Evolutionary conservation across 2,329 filamentous ascomycete genomes (phyloP), one percentile per base, ranked within the genome.

Genomic region (Hortaea sp.): DNA sequence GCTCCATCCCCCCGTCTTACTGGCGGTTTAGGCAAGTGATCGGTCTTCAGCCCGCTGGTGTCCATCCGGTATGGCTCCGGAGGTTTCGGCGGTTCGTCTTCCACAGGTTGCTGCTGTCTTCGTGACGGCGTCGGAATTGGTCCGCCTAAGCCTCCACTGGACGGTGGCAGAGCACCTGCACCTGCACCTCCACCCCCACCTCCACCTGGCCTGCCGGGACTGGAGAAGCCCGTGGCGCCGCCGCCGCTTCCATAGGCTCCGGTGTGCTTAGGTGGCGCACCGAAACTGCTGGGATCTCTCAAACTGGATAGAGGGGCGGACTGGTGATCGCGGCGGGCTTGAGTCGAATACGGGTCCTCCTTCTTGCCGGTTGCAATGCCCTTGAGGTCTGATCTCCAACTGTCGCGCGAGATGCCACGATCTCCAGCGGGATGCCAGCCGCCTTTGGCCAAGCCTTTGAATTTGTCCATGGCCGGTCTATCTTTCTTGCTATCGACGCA

Each of bases 251-350:
- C 43, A 60, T 75, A 67, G 53, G 72, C 74, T 42, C 71, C 69
- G 47, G 70, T 65, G 50, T 77, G 84, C 57, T 79, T 89, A 0
- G 88, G 88, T 28, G 88, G 88, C 27, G 88, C 86, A 2, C 78
- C 87, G 62, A 94, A 95, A 11, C 79, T 77, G 41, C 54, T 53
- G 46, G 61, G 88, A 61, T 95, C 88, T 61, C 79, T 81, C 29
- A 95, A 74, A 3, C 78, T 73, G 6, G 79, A 73, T 39, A 94
- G 68, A 1, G 88, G 88, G 11, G 74, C 72, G 5, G 77, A 74
- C 44, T 74, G 67, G 52, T 79, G 78, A 27, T 75, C 69, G 38
- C 63, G 58, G 30, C 76, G 67, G 34, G 66, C 58, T 46, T 60
- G 59, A 20, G 20, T 20, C 20, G 20, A 20, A 37, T 66, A 62